phyloP scores from a whole-genome alignment of 2,329 filamentous ascomycete species.

The Didymella keratinophila region DNA sequence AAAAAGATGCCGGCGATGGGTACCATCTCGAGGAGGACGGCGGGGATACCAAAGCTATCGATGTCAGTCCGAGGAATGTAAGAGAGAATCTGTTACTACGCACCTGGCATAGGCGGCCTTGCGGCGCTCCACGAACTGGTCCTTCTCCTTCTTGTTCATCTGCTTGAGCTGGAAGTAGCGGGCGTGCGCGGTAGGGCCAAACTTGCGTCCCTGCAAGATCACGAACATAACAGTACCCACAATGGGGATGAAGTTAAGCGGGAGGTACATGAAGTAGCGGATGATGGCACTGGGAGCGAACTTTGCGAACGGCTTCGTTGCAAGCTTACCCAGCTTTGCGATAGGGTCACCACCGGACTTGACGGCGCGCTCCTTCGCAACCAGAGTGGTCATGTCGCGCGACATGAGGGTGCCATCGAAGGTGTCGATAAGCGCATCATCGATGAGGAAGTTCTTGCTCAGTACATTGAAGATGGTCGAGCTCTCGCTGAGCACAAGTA shows the following conservation, averaged over 20 bases:
- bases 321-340: conserved; percentile 63
- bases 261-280: conserved; percentile 83
- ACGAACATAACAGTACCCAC: conserved; percentile 86
- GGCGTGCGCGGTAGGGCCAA: conserved; percentile 62
- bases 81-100: neutral
- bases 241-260: conserved; percentile 91
- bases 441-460: conserved; percentile 76
- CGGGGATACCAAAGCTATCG: conserved; percentile 71
- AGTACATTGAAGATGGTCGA: conserved; percentile 61
- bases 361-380: conserved; percentile 77
- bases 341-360: conserved; percentile 64
- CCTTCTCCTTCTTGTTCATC: conserved; percentile 72
- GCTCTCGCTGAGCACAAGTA: conserved; percentile 66
- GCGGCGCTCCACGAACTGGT: conserved; percentile 74
- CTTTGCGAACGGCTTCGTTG: conserved; percentile 63
- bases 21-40: conserved; percentile 83
- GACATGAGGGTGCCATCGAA: conserved; percentile 77
- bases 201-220: conserved; percentile 67
- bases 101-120: conserved; percentile 82
- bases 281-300: conserved; percentile 68
- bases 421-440: conserved; percentile 84
- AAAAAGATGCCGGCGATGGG: conserved; percentile 85
- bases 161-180: conserved; percentile 93
- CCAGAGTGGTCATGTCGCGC: conserved; percentile 65
- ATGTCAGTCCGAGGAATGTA: conserved; percentile 7